Evolutionary conservation across 495 filamentous ascomycete species (phyloP).

Genomic region (Aspergillus sparsus): DNA sequence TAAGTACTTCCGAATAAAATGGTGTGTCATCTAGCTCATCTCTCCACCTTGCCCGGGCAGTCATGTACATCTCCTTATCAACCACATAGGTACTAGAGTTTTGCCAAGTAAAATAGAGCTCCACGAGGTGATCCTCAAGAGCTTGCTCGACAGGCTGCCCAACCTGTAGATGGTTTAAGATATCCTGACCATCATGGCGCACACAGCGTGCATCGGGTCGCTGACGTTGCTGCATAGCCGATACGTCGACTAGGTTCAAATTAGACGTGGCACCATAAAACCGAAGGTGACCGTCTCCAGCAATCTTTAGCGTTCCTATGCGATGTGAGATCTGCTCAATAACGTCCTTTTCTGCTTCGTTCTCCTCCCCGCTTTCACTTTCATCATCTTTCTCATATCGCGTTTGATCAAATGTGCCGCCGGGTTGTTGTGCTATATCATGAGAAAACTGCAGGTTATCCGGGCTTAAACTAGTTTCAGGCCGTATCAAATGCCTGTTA

Average conservation of each 20-base stretch:
- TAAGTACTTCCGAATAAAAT: constrained; percentile 53
- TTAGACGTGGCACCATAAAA: constrained; percentile 54
- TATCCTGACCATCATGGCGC: constrained; percentile 48
- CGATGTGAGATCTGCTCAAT: constrained; percentile 49
- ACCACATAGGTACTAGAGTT: constrained; percentile 53
- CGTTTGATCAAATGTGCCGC: constrained; percentile 27
- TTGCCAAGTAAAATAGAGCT: constrained; percentile 56
- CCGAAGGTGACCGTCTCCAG: constrained; percentile 50
- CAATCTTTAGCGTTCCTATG: constrained; percentile 51
- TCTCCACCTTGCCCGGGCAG: constrained; percentile 43
- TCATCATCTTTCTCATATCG: constrained; percentile 32
- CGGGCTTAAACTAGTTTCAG: constrained; percentile 32
- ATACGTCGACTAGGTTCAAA: constrained; percentile 49
- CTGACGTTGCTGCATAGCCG: constrained; percentile 48
- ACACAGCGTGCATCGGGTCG: constrained; percentile 53
- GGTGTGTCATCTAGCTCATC: constrained; percentile 46
- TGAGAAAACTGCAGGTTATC: constrained; percentile 36
- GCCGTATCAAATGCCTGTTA: constrained; percentile 20
- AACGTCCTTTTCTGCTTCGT: constrained; percentile 48
- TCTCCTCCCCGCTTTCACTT: constrained; percentile 46
- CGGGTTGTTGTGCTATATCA: constrained; percentile 41
- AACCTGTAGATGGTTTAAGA: constrained; percentile 46
- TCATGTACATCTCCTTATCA: constrained; percentile 50
- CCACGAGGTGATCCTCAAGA: constrained; percentile 49
- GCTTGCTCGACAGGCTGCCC: constrained; percentile 43